These are phyloP conservation scores for Chionographis japonica DNA, from an alignment of 106 monocot genomes.

Conservation along the genomic window DNA sequence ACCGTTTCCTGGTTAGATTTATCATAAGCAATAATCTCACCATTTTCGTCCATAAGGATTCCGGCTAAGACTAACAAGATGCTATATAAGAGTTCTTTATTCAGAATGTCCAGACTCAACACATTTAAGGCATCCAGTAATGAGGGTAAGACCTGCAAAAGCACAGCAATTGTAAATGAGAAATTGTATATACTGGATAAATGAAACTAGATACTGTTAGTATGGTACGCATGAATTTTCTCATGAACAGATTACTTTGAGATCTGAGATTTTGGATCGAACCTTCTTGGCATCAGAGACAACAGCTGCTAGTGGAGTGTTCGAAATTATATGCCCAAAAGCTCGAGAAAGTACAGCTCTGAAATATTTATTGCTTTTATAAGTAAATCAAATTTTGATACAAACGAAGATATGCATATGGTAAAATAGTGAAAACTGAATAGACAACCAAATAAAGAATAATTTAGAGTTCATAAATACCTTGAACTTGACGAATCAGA, in stretches of 20 bases:
- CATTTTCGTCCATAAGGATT: slow-evolving; percentile 72
- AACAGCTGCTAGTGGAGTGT: slow-evolving; percentile 69
- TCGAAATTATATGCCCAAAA: slow-evolving; percentile 73
- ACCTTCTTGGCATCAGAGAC: slow-evolving; percentile 76
- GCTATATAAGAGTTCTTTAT: slow-evolving; percentile 77
- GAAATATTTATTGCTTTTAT: slow-evolving; percentile 6
- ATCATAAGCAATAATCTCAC: slow-evolving; percentile 28
- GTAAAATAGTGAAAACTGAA: neutral
- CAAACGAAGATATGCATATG: too few species aligned
- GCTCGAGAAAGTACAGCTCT: slow-evolving; percentile 67
- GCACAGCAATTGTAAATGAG: neutral
- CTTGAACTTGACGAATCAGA: slow-evolving; percentile 42
- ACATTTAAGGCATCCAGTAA: slow-evolving; percentile 57
- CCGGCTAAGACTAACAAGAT: slow-evolving; percentile 77
- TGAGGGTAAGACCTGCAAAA: slow-evolving; percentile 67
- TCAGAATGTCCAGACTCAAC: slow-evolving; percentile 33
- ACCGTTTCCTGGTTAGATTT: too few species aligned
- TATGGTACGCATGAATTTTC: neutral
- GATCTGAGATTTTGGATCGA: neutral
- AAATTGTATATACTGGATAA: neutral
- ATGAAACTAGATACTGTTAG: neutral
- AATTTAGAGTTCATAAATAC: slow-evolving; percentile 20
- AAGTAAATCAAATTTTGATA: neutral
- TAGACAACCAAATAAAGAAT: neutral
- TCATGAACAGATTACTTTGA: neutral